Evolutionary conservation across 2,329 filamentous ascomycete species (phyloP).

Genomic region (Aspergillus aculeatus): DNA sequence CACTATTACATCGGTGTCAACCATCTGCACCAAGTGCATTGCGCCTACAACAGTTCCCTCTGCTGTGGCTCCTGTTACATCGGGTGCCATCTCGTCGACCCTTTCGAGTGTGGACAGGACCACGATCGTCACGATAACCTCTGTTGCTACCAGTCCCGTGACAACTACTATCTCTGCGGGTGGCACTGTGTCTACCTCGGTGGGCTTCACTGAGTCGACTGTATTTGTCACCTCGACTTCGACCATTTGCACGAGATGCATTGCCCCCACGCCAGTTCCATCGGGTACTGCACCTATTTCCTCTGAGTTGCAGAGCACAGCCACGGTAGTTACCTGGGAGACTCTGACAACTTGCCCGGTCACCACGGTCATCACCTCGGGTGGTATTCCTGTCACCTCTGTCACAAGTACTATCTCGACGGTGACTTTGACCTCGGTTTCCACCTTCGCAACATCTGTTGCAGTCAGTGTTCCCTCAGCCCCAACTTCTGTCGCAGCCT

Average conservation of each 20-base stretch:
- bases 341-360: slow-evolving; percentile 15
- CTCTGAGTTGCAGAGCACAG: background rate
- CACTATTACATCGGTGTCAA: slow-evolving; percentile 10
- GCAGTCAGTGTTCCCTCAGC: background rate
- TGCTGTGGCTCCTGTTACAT: background rate
- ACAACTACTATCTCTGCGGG: slow-evolving; percentile 10
- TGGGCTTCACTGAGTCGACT: slow-evolving; percentile 11
- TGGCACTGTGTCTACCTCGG: slow-evolving; percentile 3
- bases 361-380: slow-evolving; percentile 11
- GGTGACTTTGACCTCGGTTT: slow-evolving; percentile 8
- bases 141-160: slow-evolving; percentile 15
- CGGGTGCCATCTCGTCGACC: background rate
- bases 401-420: slow-evolving; percentile 13
- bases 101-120: background rate
- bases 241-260: slow-evolving; percentile 1
- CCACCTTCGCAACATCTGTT: slow-evolving; percentile 8
- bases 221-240: slow-evolving; percentile 9
- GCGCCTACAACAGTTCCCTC: background rate
- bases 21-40: background rate
- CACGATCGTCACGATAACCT: slow-evolving; percentile 16
- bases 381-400: slow-evolving; percentile 5
- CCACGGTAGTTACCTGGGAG: slow-evolving; percentile 17
- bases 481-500: background rate
- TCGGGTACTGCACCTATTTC: background rate
- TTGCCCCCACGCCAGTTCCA: slow-evolving; percentile 1